These are phyloP conservation scores for Gracilariopsis chorda DNA, from an alignment of 23 red algal genomes.

Conservation along the genomic window DNA sequence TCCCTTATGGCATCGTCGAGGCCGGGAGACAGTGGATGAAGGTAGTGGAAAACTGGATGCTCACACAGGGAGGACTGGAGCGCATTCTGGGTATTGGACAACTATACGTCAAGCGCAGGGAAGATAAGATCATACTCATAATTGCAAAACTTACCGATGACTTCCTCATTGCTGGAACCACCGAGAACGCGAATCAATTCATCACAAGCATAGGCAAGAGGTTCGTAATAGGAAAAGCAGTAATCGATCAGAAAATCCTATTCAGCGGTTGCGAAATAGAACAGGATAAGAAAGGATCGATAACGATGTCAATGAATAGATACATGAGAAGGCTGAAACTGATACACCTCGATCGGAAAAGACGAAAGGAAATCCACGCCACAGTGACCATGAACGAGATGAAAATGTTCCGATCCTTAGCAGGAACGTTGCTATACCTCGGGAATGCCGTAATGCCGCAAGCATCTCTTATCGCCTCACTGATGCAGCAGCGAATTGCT, in stretches of 20 bases:
- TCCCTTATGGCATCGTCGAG: too few species aligned
- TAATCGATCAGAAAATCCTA: background rate
- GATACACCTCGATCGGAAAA: background rate
- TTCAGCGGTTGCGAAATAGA: background rate
- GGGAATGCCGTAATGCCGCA: background rate
- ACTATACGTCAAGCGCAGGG: too few species aligned
- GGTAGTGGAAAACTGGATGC: too few species aligned
- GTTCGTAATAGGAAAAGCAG: background rate
- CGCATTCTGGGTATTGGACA: too few species aligned
- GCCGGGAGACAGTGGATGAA: too few species aligned
- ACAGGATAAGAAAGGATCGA: background rate
- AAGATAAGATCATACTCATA: too few species aligned
- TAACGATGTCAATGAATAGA: background rate
- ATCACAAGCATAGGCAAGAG: background rate
- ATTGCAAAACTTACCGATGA: too few species aligned
- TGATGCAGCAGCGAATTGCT: background rate
- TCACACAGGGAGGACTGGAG: too few species aligned
- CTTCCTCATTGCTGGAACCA: background rate
- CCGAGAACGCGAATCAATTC: background rate
- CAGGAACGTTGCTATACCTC: background rate
- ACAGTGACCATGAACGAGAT: background rate
- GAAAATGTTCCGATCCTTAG: background rate
- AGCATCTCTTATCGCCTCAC: background rate
- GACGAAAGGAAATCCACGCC: background rate
- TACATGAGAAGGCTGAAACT: background rate